phyloP scores from a whole-genome alignment of 2,329 filamentous ascomycete genomes.

The Myotisia sp. region DNA sequence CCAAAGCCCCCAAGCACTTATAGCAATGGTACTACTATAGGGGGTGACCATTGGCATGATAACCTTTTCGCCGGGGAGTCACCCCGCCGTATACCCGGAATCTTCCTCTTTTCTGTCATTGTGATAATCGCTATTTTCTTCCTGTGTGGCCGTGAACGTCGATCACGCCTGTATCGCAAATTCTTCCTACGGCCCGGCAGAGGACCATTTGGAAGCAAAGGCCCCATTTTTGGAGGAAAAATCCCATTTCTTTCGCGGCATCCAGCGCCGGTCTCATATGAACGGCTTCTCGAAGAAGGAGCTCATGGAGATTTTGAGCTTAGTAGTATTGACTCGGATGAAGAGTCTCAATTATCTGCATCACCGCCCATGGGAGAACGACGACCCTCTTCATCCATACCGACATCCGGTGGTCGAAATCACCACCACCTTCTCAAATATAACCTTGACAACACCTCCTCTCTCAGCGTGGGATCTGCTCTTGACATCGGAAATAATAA shows the following conservation, averaged over 20 bases:
- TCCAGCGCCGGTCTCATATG: slow-evolving; percentile 44
- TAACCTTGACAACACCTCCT: slow-evolving; percentile 28
- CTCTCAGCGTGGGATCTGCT: slow-evolving; percentile 24
- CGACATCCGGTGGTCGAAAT: slow-evolving; percentile 22
- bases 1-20: slow-evolving; percentile 15
- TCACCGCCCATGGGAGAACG: slow-evolving; percentile 36
- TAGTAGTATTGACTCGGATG: slow-evolving; percentile 45
- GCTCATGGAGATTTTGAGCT: slow-evolving; percentile 59
- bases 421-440: slow-evolving; percentile 25
- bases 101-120: slow-evolving; percentile 65
- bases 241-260: slow-evolving; percentile 21
- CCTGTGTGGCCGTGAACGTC: slow-evolving; percentile 64
- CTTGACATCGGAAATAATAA: slow-evolving; percentile 15
- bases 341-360: slow-evolving; percentile 48
- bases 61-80: slow-evolving; percentile 51
- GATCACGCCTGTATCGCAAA: slow-evolving; percentile 46
- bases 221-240: slow-evolving; percentile 45
- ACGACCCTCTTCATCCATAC: slow-evolving; percentile 44
- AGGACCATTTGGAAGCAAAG: slow-evolving; percentile 30
- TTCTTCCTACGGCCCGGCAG: slow-evolving; percentile 24
- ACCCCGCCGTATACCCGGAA: slow-evolving; percentile 54
- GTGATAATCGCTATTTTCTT: slow-evolving; percentile 55
- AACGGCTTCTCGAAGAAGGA: slow-evolving; percentile 74
- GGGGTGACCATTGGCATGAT: slow-evolving; percentile 47
- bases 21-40: slow-evolving; percentile 17